Percentiles rank a stretch among this genome's conserved stretches.
Evolutionary conservation across 345 rosid species (phyloP).

Genomic region (Sonneratia caseolaris): DNA sequence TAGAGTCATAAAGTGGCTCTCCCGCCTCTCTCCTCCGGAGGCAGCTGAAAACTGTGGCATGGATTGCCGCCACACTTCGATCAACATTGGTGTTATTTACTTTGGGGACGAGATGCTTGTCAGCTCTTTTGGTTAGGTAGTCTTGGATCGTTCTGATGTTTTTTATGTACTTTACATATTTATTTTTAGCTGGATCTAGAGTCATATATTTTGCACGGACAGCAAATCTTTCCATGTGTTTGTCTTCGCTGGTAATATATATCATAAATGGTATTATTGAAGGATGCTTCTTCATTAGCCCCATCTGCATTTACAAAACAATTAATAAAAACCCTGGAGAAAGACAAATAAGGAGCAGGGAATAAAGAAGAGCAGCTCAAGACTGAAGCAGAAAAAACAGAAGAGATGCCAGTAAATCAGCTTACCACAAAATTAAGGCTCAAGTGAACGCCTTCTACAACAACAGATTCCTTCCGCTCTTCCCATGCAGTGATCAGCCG

Average conservation of each 20-base stretch:
- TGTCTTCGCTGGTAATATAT: slow-evolving; percentile 86
- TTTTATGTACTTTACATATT: slow-evolving; percentile 86
- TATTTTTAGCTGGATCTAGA: slow-evolving; percentile 87
- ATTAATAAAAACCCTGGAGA: slow-evolving; percentile 10
- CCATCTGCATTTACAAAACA: slow-evolving; percentile 56
- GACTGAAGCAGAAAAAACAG: neutral
- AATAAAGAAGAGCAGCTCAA: slow-evolving; percentile 1
- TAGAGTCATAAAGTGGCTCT: slow-evolving; percentile 74
- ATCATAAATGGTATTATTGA: slow-evolving; percentile 97
- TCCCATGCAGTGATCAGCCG: slow-evolving; percentile 96
- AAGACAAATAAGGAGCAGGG: slow-evolving; percentile 6
- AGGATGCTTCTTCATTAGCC: slow-evolving; percentile 98
- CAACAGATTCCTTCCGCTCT: slow-evolving; percentile 90
- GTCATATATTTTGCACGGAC: slow-evolving; percentile 99
- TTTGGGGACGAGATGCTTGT: slow-evolving; percentile 95
- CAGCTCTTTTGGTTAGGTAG: slow-evolving; percentile 85
- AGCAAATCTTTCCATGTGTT: slow-evolving; percentile 96
- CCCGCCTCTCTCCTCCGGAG: slow-evolving; percentile 85
- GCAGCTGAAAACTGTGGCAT: slow-evolving; percentile 92
- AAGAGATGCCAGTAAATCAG: neutral
- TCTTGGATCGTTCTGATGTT: slow-evolving; percentile 97
- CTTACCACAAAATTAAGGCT: slow-evolving; percentile 99
- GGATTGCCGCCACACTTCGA: slow-evolving; percentile 93
- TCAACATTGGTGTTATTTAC: slow-evolving; percentile 96
- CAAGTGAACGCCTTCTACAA: slow-evolving; percentile 96